Conservation (phyloP, 345 rosid genomes). For the Arabis hirsuta region DNA sequence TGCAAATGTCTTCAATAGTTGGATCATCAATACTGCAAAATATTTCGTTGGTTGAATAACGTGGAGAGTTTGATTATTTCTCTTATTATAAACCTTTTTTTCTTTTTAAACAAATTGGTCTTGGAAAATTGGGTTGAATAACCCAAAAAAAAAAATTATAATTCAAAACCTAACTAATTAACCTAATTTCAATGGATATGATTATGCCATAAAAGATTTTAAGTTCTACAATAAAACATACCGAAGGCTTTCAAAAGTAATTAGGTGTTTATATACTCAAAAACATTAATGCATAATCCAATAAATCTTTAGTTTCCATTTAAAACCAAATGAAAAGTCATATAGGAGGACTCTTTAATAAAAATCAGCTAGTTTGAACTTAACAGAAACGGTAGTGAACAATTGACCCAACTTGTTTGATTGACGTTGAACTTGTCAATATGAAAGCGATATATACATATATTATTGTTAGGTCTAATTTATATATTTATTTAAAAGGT, state of each 20-base stretch:
- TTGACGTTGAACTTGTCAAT: constrained; percentile 40
- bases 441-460: constrained; percentile 24
- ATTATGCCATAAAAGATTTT: too few relatives aligned
- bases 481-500: constrained; percentile 21
- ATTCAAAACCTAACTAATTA: too few relatives aligned
- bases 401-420: constrained; percentile 11
- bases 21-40: background rate
- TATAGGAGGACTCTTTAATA: background rate
- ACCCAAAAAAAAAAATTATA: too few relatives aligned
- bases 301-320: background rate
- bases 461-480: background rate
- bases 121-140: too few relatives aligned
- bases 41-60: background rate
- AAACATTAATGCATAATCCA: background rate
- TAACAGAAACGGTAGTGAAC: constrained; percentile 1
- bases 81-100: too few relatives aligned
- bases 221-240: too few relatives aligned
- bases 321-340: background rate
- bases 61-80: background rate
- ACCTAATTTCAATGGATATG: too few relatives aligned
- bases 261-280: too few relatives aligned
- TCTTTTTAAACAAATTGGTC: too few relatives aligned
- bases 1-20: background rate
- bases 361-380: background rate
- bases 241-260: too few relatives aligned